phyloP scores from a whole-genome alignment of 352 stramenopile genomes.

The Phytophthora palmivora region DNA sequence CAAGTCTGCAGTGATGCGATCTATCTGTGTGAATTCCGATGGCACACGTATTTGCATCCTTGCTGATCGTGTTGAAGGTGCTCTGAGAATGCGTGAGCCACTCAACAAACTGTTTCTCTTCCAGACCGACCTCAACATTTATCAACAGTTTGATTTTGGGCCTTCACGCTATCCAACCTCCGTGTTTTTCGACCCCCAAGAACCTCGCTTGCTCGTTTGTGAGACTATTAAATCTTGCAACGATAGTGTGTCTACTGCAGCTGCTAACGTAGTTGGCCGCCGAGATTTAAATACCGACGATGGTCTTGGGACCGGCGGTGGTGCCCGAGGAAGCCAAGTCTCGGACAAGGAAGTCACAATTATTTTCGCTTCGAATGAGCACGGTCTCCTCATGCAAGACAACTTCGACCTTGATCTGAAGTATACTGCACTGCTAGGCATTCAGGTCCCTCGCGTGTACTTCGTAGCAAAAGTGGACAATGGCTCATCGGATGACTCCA shows the following conservation, averaged over 20 bases:
- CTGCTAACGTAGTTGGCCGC: slow-evolving; percentile 10
- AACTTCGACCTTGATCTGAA: slow-evolving; percentile 87
- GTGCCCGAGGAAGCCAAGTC: slow-evolving; percentile 35
- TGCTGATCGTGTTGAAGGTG: slow-evolving; percentile 75
- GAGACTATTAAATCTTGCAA: slow-evolving; percentile 72
- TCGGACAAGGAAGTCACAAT: slow-evolving; percentile 90
- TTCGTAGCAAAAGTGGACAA: slow-evolving; percentile 66
- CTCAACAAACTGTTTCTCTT: slow-evolving; percentile 91
- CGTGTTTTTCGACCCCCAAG: slow-evolving; percentile 92
- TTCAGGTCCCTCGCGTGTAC: slow-evolving; percentile 86
- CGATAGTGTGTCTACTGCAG: slow-evolving; percentile 26
- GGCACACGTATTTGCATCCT: slow-evolving; percentile 92
- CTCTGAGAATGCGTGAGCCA: slow-evolving; percentile 84
- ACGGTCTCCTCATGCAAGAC: slow-evolving; percentile 93
- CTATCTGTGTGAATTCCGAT: slow-evolving; percentile 87
- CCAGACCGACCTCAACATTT: slow-evolving; percentile 90
- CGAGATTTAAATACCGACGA: slow-evolving; percentile 32
- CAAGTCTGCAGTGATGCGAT: slow-evolving; percentile 63
- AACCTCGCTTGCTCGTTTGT: slow-evolving; percentile 89
- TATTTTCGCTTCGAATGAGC: slow-evolving; percentile 93
- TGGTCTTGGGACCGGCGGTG: slow-evolving; percentile 9
- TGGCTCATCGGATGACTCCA: slow-evolving; percentile 43
- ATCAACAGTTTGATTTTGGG: slow-evolving; percentile 92
- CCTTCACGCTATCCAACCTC: slow-evolving; percentile 69
- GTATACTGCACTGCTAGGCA: slow-evolving; percentile 83